A percentile compares a stretch with the other conserved stretches of the same genome.
phyloP scores from a whole-genome alignment of 2,329 filamentous ascomycete species.

The Raffaelea albimanens region DNA sequence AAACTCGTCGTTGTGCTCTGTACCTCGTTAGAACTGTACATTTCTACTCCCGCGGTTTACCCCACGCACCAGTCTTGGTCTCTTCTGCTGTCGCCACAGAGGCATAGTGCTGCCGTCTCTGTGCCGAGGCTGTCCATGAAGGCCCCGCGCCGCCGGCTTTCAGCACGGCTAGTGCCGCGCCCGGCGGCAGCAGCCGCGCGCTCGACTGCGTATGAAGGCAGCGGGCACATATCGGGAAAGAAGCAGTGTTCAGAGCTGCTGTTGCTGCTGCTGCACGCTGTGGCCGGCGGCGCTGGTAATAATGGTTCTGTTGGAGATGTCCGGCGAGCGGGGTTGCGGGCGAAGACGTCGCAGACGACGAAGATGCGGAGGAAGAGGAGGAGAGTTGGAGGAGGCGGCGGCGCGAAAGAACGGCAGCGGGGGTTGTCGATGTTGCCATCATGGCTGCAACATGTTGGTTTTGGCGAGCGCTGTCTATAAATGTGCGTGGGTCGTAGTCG shows the following conservation, averaged over 20 bases:
- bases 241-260: neutral
- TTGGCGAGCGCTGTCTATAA: neutral
- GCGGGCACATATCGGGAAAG: constrained; percentile 6
- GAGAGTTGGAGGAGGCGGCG: too few relatives aligned
- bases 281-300: constrained; percentile 1
- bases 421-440: constrained; percentile 4
- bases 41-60: too few relatives aligned
- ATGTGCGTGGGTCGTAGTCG: neutral
- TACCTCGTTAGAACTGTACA: neutral
- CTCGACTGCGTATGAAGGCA: constrained; percentile 7
- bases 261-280: constrained; percentile 1
- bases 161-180: too few relatives aligned
- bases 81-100: constrained; percentile 10
- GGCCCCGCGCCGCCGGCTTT: neutral
- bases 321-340: too few relatives aligned
- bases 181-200: neutral
- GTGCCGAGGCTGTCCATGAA: constrained; percentile 2
- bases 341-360: constrained; percentile 8
- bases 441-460: constrained; percentile 3
- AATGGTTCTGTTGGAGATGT: too few relatives aligned
- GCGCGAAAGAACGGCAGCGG: neutral
- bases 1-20: constrained; percentile 25
- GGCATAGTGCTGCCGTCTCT: constrained; percentile 8
- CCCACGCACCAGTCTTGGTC: constrained; percentile 3
- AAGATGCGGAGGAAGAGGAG: constrained; percentile 5